These are phyloP conservation scores for Podaxis mareebaensis DNA, from an alignment of 768 basidiomycete species.

Conservation along the genomic window DNA sequence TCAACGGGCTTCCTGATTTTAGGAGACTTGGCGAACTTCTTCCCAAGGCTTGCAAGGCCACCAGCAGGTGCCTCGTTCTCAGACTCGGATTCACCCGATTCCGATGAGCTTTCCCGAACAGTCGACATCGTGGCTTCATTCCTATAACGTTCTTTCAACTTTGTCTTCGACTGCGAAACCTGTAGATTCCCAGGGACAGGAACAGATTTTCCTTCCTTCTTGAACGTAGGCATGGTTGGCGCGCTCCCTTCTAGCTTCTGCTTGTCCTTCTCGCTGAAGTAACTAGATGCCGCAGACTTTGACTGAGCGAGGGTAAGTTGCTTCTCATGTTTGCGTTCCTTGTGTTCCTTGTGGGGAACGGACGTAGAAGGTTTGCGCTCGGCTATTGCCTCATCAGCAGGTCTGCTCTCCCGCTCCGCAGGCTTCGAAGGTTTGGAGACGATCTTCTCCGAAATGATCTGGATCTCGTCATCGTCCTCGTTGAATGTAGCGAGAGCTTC, in stretches of 20 bases:
- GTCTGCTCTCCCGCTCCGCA: slow-evolving; percentile 7
- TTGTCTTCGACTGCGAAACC: slow-evolving; percentile 14
- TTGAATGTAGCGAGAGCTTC: slow-evolving; percentile 65
- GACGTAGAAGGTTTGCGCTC: slow-evolving; percentile 14
- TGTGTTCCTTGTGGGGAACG: background rate
- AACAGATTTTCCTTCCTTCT: slow-evolving; percentile 3
- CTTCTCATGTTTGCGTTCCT: background rate
- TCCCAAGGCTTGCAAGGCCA: slow-evolving; percentile 51
- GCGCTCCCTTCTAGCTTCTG: slow-evolving; percentile 13
- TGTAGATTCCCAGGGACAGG: background rate
- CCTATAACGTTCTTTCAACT: slow-evolving; percentile 22
- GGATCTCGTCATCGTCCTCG: slow-evolving; percentile 62
- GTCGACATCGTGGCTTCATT: slow-evolving; percentile 29
- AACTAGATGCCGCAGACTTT: slow-evolving; percentile 22
- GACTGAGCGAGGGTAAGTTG: slow-evolving; percentile 1
- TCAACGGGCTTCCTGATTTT: slow-evolving; percentile 55
- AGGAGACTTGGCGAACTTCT: slow-evolving; percentile 61
- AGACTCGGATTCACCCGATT: slow-evolving; percentile 48
- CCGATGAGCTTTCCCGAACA: slow-evolving; percentile 29
- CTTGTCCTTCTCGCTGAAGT: slow-evolving; percentile 27
- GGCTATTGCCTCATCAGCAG: slow-evolving; percentile 4
- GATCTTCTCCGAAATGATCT: slow-evolving; percentile 41
- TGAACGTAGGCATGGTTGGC: slow-evolving; percentile 14
- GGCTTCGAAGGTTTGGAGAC: background rate
- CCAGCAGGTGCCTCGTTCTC: slow-evolving; percentile 47